Conservation (phyloP, 306 rosid species). For the Quillaja saponaria region DNA sequence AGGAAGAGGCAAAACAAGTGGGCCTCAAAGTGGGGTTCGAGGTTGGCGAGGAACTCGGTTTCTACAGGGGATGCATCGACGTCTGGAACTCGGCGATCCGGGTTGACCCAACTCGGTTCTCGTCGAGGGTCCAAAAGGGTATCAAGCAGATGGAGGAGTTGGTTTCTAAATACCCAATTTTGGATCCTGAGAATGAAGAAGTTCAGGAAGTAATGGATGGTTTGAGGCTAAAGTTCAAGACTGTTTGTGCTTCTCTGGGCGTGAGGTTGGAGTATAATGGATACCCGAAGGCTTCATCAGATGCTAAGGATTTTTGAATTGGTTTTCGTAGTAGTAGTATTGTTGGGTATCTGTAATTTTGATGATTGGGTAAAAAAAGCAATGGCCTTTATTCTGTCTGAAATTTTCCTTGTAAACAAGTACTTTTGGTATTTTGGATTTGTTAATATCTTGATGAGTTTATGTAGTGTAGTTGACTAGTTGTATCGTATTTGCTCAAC, state of each 20-base stretch:
- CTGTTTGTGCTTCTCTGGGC: slow-evolving; percentile 60
- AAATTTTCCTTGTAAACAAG: too few relatives aligned
- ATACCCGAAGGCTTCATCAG: slow-evolving; percentile 46
- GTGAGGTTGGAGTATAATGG: slow-evolving; percentile 68
- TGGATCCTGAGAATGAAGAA: slow-evolving; percentile 63
- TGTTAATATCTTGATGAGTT: too few relatives aligned
- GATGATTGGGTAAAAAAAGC: background rate
- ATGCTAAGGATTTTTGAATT: slow-evolving; percentile 50
- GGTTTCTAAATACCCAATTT: slow-evolving; percentile 57
- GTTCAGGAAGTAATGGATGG: slow-evolving; percentile 67
- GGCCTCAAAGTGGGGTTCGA: slow-evolving; percentile 81
- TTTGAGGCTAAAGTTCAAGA: slow-evolving; percentile 73
- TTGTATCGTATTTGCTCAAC: too few relatives aligned
- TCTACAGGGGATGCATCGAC: slow-evolving; percentile 67
- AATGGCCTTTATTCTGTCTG: too few relatives aligned
- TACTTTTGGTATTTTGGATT: too few relatives aligned
- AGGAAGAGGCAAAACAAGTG: slow-evolving; percentile 59
- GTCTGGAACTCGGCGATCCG: slow-evolving; percentile 55
- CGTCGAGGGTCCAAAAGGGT: slow-evolving; percentile 46
- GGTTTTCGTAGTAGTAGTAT: background rate
- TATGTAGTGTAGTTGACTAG: too few relatives aligned
- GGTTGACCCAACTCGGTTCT: slow-evolving; percentile 50
- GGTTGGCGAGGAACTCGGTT: slow-evolving; percentile 74
- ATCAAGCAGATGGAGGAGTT: slow-evolving; percentile 70
- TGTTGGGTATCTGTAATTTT: slow-evolving; percentile 9